Base-by-base conservation (phyloP, 2,329 filamentous ascomycete species). In the Plenodomus lindquistii region DNA sequence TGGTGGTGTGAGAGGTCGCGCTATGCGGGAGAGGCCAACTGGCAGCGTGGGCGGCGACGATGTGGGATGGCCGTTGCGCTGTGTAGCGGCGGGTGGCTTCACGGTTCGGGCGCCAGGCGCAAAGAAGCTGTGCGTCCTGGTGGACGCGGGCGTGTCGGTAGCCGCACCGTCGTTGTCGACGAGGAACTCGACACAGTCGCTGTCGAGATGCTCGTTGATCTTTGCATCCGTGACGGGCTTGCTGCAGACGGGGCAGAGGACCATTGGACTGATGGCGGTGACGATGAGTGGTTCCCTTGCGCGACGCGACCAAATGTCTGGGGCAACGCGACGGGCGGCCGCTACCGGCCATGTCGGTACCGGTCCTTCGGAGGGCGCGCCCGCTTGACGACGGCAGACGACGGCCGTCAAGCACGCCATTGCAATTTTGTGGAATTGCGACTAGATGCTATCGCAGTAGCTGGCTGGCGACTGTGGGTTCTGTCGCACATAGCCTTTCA, bases 191-290 rank as follows among this genome's bases (percentile, higher is more conserved):
- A 82, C 73, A 76, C 93, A 97, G 56, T 82, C 83, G 22, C 90
- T 93, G 75, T 97, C 94, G 67, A 97, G 85, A 73, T 97, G 93
- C 59, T 81, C 81, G 75, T 97, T 97, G 78, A 97, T 97, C 59
- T 87, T 83, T 65, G 77, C 76, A 57, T 86, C 76, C 57, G 83
- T 86, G 63, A 94, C 89, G 46, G 80, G 77, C 62, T 88, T 87
- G 66, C 83, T 80, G 77, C 91, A 96, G 58, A 92, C 89, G 15
- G 91, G 91, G 69, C 91, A 96, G 63, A 84, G 82, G 60, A 95
- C 88, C 79, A 79, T 76, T 27, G 50, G 49, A 46, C 46, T 42
- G 50, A 38, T n/a, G 7, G 43, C 41, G 46, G 50, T 41, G 45
- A 42, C 41, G 48, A 48, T 38, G 52, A 37, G 34, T 52, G 36